These are phyloP conservation scores for Brassica nigra DNA, from an alignment of 345 rosid species.

Conservation along the genomic window DNA sequence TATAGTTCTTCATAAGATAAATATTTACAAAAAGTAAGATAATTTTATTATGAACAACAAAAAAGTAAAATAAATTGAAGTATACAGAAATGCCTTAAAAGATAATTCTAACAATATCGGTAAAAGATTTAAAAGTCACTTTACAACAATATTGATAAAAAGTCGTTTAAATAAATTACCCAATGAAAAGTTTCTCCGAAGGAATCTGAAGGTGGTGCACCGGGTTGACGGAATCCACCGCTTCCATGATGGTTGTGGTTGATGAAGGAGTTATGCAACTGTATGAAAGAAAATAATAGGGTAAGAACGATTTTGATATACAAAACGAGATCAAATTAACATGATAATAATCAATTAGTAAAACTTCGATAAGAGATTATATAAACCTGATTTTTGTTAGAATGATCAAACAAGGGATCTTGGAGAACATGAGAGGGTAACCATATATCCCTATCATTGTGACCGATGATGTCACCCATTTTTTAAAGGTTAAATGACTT, in stretches of 20 bases:
- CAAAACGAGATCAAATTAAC: not conserved
- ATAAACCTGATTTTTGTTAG: conserved; percentile 33
- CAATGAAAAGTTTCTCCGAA: conserved; percentile 10
- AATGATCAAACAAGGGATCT: conserved; percentile 48
- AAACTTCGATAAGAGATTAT: not conserved
- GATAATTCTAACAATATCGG: not conserved
- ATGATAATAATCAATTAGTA: not conserved
- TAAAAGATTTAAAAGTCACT: not conserved
- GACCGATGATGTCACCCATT: conserved; percentile 48
- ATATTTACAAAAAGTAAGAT: not conserved
- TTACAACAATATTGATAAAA: not conserved
- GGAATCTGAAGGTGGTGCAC: not conserved
- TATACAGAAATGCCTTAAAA: not conserved
- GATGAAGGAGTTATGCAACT: conserved; percentile 18
- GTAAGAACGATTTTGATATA: not conserved
- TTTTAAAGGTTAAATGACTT: not conserved
- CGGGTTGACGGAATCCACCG: conserved; percentile 10
- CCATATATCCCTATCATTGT: conserved; percentile 55
- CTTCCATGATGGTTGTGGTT: not conserved
- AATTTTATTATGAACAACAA: not conserved
- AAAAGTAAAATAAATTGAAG: not conserved
- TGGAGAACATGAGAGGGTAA: conserved; percentile 54
- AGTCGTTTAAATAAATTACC: not conserved
- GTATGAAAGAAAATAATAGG: not conserved
- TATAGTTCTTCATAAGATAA: conserved; percentile 30